These are phyloP conservation scores for Talaromyces pinophilus DNA, from an alignment of 2,329 filamentous ascomycete genomes.

Conservation along the genomic window DNA sequence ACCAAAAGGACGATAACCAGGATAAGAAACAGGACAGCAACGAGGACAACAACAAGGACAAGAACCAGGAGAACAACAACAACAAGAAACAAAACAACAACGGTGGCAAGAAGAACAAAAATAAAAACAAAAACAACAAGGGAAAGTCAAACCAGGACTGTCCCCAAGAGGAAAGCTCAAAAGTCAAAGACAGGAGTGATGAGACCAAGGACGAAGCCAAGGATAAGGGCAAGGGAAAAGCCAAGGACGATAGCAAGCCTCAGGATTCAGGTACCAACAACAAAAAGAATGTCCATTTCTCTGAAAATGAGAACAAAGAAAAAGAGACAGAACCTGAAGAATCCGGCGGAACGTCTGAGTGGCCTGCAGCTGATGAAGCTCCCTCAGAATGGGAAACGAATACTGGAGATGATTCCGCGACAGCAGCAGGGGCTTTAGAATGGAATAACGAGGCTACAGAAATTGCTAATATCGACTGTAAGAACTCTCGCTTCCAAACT, in stretches of 20 bases:
- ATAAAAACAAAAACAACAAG: neutral
- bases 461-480: neutral
- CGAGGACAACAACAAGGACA: neutral
- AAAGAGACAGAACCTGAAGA: neutral
- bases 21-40: neutral
- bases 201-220: neutral
- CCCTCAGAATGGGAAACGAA: neutral
- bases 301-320: neutral
- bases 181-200: neutral
- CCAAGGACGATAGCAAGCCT: neutral
- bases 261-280: neutral
- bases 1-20: neutral
- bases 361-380: neutral
- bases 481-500: neutral
- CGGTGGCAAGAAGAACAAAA: slow-evolving; percentile 6
- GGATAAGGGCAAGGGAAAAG: slow-evolving; percentile 2
- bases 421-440: neutral
- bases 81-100: neutral
- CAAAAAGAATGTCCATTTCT: slow-evolving; percentile 12
- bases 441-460: neutral
- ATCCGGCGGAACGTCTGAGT: neutral
- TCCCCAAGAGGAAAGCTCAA: slow-evolving; percentile 3
- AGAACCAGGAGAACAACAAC: neutral
- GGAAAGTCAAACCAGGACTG: neutral
- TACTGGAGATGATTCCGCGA: neutral